Evolutionary conservation across 371 early-diverging fungal species (phyloP).

Genomic region (Phascolomyces articulosus): DNA sequence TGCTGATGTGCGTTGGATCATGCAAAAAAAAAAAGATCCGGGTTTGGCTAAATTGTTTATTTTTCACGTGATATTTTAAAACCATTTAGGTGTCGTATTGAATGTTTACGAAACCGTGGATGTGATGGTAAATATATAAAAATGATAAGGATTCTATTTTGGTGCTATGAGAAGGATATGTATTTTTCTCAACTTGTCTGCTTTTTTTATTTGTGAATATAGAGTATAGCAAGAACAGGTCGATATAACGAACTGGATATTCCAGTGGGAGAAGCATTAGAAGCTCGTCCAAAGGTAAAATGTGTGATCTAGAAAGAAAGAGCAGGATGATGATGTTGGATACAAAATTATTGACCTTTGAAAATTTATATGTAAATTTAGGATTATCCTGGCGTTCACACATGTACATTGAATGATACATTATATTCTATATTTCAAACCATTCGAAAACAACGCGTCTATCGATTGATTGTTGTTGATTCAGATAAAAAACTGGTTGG

Average conservation of each 20-base stretch:
- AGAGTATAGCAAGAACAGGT: constrained; percentile 54
- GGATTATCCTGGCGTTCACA: constrained; percentile 94
- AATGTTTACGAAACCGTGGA: constrained; percentile 96
- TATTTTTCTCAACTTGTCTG: too few species aligned
- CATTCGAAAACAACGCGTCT: constrained; percentile 82
- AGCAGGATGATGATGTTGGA: neutral
- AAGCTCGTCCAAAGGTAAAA: constrained; percentile 72
- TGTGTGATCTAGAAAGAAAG: neutral
- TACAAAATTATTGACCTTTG: neutral
- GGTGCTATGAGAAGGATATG: too few species aligned
- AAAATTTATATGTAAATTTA: too few species aligned
- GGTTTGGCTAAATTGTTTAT: neutral
- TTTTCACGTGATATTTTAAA: constrained; percentile 22
- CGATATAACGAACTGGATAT: constrained; percentile 73
- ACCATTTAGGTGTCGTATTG: constrained; percentile 59
- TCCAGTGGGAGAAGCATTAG: constrained; percentile 86
- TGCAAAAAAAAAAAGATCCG: neutral
- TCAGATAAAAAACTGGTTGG: constrained; percentile 80
- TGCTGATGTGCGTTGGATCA: neutral
- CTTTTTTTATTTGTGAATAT: neutral
- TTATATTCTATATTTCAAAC: constrained; percentile 85
- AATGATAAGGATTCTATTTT: too few species aligned
- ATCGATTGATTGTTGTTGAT: constrained; percentile 91
- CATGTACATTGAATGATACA: constrained; percentile 86
- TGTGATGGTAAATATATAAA: constrained; percentile 73